These are phyloP conservation scores for Sapria himalayana DNA, from an alignment of 345 rosid genomes.

Conservation along the genomic window DNA sequence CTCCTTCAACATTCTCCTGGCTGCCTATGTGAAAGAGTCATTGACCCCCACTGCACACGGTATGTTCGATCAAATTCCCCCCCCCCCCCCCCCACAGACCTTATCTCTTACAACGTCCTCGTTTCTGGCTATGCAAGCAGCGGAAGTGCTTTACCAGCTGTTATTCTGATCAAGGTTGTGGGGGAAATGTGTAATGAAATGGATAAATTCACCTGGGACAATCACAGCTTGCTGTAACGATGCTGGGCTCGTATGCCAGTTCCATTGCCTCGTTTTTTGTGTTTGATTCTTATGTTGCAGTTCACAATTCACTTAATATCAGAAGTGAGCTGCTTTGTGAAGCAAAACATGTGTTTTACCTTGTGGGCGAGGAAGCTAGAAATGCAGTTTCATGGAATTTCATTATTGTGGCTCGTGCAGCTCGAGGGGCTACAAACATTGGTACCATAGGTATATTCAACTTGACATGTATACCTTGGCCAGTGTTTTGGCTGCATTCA, in stretches of 20 bases:
- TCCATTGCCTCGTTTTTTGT: constrained; percentile 52
- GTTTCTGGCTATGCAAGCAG: constrained; percentile 52
- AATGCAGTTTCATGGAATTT: constrained; percentile 92
- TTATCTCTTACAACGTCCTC: constrained; percentile 60
- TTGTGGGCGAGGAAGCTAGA: constrained; percentile 27
- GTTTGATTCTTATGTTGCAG: constrained; percentile 45
- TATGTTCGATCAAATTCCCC: constrained; percentile 67
- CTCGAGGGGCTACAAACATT: constrained; percentile 55
- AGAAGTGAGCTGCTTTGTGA: constrained; percentile 43
- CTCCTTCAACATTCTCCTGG: constrained; percentile 55
- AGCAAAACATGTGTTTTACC: constrained; percentile 35
- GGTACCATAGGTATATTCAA: constrained; percentile 21
- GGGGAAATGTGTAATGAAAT: constrained; percentile 23
- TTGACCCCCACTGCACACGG: constrained; percentile 24
- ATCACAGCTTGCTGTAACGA: constrained; percentile 34
- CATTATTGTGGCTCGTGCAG: constrained; percentile 68
- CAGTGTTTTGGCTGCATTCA: constrained; percentile 57
- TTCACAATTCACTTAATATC: constrained; percentile 46
- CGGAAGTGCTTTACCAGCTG: constrained; percentile 20
- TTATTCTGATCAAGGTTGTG: constrained; percentile 36
- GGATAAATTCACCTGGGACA: constrained; percentile 72
- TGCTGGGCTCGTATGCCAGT: constrained; percentile 29
- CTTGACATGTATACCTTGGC: constrained; percentile 70
- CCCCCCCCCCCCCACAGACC: too few relatives aligned
- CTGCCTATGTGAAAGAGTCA: constrained; percentile 28